Percentiles rank a stretch among this genome's conserved stretches.
Conservation (phyloP, 2,329 filamentous ascomycete genomes). For the Zopfia rhizophila region DNA sequence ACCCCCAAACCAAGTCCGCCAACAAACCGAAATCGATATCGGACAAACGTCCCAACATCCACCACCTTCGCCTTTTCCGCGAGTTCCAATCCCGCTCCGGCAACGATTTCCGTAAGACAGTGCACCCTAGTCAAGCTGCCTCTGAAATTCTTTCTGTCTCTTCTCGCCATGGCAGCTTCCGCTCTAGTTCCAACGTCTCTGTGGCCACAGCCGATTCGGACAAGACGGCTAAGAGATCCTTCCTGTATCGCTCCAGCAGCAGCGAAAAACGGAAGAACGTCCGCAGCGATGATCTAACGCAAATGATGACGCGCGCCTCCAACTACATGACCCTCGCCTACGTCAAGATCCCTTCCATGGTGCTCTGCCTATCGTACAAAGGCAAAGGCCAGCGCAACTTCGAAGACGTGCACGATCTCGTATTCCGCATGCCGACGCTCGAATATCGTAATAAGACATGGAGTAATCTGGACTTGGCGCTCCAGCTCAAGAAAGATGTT, state of each 20-base stretch:
- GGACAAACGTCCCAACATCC: conserved; percentile 38
- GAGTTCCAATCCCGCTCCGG: conserved; percentile 39
- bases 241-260: conserved; percentile 51
- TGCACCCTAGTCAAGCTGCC: conserved; percentile 42
- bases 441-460: conserved; percentile 99
- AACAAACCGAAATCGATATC: conserved; percentile 30
- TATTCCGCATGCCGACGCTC: conserved; percentile 92
- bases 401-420: conserved; percentile 96
- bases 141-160: conserved; percentile 24
- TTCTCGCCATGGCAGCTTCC: conserved; percentile 41
- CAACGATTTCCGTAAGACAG: conserved; percentile 40
- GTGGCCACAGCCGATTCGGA: conserved; percentile 40
- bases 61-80: conserved; percentile 50
- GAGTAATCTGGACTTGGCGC: conserved; percentile 94
- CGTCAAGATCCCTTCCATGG: conserved; percentile 93
- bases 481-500: conserved; percentile 93
- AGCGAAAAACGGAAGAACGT: conserved; percentile 67
- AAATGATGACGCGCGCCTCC: conserved; percentile 95
- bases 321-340: conserved; percentile 98
- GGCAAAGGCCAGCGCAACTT: conserved; percentile 95
- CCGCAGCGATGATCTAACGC: conserved; percentile 86
- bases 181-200: conserved; percentile 38
- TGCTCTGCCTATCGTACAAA: conserved; percentile 95
- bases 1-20: conserved; percentile 53
- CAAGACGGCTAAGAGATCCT: conserved; percentile 50